A percentile compares a stretch with the other conserved stretches of the same genome.
Conservation (phyloP, 1,139 yeast species). For the Arxiozyma slooffiae region DNA sequence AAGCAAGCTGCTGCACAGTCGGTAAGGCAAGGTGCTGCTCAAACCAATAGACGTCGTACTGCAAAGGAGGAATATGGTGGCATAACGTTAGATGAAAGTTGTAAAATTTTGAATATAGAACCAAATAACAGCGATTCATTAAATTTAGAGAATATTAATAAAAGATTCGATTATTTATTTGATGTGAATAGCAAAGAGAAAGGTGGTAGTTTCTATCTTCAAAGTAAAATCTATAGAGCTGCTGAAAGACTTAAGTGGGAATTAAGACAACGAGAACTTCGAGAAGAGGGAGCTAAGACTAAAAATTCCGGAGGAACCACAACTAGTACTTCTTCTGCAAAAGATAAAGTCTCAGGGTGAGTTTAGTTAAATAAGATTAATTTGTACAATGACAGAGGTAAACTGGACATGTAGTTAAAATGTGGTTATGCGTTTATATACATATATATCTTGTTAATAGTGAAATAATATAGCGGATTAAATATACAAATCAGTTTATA, state of each 20-base stretch:
- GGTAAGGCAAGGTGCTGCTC: slow-evolving; percentile 55
- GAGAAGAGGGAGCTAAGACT: slow-evolving; percentile 10
- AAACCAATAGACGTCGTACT: slow-evolving; percentile 37
- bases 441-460: neutral
- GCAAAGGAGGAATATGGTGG: slow-evolving; percentile 54
- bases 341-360: neutral
- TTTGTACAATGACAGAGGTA: neutral
- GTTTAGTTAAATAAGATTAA: no score
- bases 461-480: neutral
- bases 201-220: slow-evolving; percentile 88
- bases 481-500: neutral
- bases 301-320: slow-evolving; percentile 4
- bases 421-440: neutral
- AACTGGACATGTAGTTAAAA: neutral
- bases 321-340: neutral
- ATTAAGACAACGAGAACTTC: slow-evolving; percentile 33
- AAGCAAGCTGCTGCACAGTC: slow-evolving; percentile 89
- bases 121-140: slow-evolving; percentile 31
- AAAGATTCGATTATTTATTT: slow-evolving; percentile 73
- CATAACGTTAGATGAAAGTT: slow-evolving; percentile 77
- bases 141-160: slow-evolving; percentile 52
- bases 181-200: slow-evolving; percentile 86
- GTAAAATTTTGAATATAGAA: slow-evolving; percentile 79
- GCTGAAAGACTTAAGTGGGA: slow-evolving; percentile 54
- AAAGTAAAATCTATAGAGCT: slow-evolving; percentile 85